Evolutionary conservation across 305 asterid genomes (phyloP), one percentile per base, ranked within the genome.

Genomic region (Coffea humblotiana): DNA sequence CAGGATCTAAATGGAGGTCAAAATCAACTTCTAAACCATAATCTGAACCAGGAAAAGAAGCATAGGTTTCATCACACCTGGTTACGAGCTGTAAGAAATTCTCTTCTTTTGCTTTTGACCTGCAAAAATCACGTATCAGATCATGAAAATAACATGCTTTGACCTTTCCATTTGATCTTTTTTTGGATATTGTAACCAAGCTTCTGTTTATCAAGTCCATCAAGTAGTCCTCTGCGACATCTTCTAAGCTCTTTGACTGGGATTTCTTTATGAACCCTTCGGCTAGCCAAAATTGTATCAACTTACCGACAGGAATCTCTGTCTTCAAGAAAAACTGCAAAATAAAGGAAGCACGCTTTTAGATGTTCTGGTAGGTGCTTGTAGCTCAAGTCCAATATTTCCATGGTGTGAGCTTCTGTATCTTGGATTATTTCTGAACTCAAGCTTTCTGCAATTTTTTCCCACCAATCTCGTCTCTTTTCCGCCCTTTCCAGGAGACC

Each of bases 281-380:
- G 2, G 84, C 86, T 23, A 58, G 52, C 86, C 88, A 85, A 54
- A 79, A 61, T 52, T 63, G 64, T n/a, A 49, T 68, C 78, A 85
- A 74, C 56, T 80, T 68, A 21, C 35, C 48, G 52, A 64, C 77
- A 66, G 64, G 76, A 77, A 85, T 77, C 84, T 71, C 51, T 70
- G 13, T 72, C 78, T 69, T 79, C 69, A 11, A 51, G 60, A 80
- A 82, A 77, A 5, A 37, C 72, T 47, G 83, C 84, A 14, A 82
- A 16, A 54, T 79, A 81, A 48, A 84, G 83, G 67, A 84, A 82
- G 77, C 85, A 84, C n/a, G 79, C 81, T 68, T 79, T 84, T 21
- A 85, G 72, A 43, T 69, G 2, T 25, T 60, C 82, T 6, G 86
- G 86, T 66, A 79, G 79, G 69, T 82, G 78, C 67, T 67, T 77